These are phyloP conservation scores for Thuidium tamariscinum DNA, from an alignment of 225 moss, liverwort and hornwort species.

Conservation along the genomic window DNA sequence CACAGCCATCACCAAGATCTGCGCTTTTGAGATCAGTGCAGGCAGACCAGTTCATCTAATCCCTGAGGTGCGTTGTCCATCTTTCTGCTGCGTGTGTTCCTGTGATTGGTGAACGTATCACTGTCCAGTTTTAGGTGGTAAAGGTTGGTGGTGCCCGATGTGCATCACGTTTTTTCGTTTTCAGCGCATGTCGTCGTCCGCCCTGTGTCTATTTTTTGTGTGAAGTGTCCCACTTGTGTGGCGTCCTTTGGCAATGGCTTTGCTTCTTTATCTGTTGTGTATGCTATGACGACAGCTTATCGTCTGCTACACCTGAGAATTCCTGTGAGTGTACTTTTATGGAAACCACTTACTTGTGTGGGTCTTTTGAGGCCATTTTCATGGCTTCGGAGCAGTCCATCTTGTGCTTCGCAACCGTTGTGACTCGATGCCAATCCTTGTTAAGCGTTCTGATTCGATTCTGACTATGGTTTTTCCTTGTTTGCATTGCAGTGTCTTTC, in stretches of 20 bases:
- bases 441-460: neutral
- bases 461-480: neutral
- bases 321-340: neutral
- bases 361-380: neutral
- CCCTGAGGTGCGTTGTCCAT: conserved; percentile 45
- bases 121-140: neutral
- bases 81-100: neutral
- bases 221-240: neutral
- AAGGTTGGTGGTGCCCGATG: neutral
- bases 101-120: neutral
- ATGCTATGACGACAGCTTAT: neutral
- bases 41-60: conserved; percentile 60
- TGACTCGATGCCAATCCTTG: neutral
- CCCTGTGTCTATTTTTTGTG: neutral
- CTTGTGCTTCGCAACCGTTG: neutral
- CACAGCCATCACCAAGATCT: conserved; percentile 87
- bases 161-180: neutral
- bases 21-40: conserved; percentile 69
- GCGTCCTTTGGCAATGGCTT: neutral
- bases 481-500: conserved; percentile 49
- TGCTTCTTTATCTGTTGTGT: neutral
- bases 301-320: neutral
- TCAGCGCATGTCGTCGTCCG: neutral
- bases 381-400: neutral
- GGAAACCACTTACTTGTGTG: neutral